A percentile compares a stretch with the other conserved stretches of the same genome.
Evolutionary conservation across 129 eudicot genomes (phyloP).

Genomic region (Flaveria robusta): DNA sequence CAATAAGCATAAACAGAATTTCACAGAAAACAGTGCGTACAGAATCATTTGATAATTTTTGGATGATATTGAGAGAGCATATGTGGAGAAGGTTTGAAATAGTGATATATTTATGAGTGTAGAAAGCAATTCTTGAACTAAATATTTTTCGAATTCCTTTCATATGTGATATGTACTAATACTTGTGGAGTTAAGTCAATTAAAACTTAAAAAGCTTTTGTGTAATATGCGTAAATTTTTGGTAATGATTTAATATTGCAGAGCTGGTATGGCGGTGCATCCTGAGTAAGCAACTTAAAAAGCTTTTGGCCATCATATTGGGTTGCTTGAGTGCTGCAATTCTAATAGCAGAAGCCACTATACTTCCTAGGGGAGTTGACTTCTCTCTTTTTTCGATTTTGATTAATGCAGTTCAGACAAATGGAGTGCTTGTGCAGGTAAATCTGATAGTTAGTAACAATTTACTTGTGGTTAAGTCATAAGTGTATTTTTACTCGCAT

Average conservation of each 20-base stretch:
- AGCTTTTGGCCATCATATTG: conserved; percentile 58
- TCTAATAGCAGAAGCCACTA: conserved; percentile 93
- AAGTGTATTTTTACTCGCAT: too few species aligned
- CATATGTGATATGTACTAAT: too few species aligned
- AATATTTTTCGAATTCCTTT: too few species aligned
- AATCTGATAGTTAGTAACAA: neutral
- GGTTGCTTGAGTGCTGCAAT: conserved; percentile 85
- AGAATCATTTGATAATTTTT: neutral
- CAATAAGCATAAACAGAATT: too few species aligned
- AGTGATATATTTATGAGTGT: neutral
- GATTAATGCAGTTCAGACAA: conserved; percentile 53
- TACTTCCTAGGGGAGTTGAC: conserved; percentile 78
- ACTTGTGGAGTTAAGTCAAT: too few species aligned
- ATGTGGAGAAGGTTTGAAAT: neutral
- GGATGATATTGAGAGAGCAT: neutral
- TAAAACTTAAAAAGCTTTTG: too few species aligned
- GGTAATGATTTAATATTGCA: conserved; percentile 23
- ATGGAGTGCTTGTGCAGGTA: conserved; percentile 88
- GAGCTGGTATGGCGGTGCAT: conserved; percentile 91
- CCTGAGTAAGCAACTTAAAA: conserved; percentile 59
- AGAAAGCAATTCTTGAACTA: too few species aligned
- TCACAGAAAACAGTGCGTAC: neutral
- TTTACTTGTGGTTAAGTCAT: too few species aligned
- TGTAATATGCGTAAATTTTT: too few species aligned
- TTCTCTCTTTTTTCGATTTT: conserved; percentile 78